Conservation (phyloP, 192 early-diverging fungal genomes). For the Entomortierella beljakovae region DNA sequence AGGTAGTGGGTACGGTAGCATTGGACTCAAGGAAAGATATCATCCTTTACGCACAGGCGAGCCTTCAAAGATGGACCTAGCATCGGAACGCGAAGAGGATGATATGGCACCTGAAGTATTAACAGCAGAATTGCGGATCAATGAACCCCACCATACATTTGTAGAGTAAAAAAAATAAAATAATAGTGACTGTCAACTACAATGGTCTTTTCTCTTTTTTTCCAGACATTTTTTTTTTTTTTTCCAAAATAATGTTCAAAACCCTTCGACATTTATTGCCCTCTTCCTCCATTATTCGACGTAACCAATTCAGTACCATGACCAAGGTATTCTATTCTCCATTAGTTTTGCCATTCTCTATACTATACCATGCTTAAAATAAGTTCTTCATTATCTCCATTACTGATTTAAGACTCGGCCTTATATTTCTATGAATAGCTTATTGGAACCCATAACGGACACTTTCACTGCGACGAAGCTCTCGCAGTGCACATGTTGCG, state of each 20-base stretch:
- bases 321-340: slow-evolving; percentile 34
- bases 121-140: slow-evolving; percentile 22
- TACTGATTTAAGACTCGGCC: neutral
- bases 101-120: slow-evolving; percentile 11
- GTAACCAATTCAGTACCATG: slow-evolving; percentile 12
- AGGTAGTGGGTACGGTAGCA: slow-evolving; percentile 2
- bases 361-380: slow-evolving; percentile 37
- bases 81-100: slow-evolving; percentile 1
- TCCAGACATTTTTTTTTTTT: neutral
- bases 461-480: slow-evolving; percentile 91
- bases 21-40: slow-evolving; percentile 12
- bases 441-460: slow-evolving; percentile 89
- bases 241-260: slow-evolving; percentile 15
- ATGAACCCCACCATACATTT: slow-evolving; percentile 12
- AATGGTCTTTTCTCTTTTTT: slow-evolving; percentile 4
- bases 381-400: neutral
- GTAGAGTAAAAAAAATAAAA: slow-evolving; percentile 6
- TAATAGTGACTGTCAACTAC: neutral
- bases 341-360: slow-evolving; percentile 6
- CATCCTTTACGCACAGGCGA: slow-evolving; percentile 7
- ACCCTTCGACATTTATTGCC: slow-evolving; percentile 10
- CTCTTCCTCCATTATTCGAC: slow-evolving; percentile 8
- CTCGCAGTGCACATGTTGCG: slow-evolving; percentile 91
- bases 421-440: slow-evolving; percentile 40
- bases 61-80: slow-evolving; percentile 6